These are phyloP conservation scores for Fraxinus velutina DNA, from an alignment of 305 asterid species.

Conservation along the genomic window DNA sequence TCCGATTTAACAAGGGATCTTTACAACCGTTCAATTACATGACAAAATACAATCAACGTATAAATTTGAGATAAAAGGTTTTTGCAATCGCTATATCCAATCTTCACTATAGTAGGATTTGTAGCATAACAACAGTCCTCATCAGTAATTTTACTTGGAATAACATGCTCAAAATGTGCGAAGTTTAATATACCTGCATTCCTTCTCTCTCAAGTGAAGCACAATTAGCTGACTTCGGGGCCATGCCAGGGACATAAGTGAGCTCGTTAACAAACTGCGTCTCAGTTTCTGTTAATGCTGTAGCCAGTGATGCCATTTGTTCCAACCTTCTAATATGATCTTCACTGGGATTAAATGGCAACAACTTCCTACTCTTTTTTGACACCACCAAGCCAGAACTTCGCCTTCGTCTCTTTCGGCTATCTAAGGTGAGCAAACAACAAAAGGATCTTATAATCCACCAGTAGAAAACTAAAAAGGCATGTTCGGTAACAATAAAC, in stretches of 20 bases:
- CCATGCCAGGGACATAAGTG: conserved; percentile 67
- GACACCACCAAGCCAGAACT: conserved; percentile 36
- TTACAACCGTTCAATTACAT: neutral
- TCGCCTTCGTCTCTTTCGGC: conserved; percentile 56
- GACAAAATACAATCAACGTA: neutral
- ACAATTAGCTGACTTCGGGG: conserved; percentile 69
- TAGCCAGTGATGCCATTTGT: conserved; percentile 89
- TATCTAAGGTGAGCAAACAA: conserved; percentile 33
- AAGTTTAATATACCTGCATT: conserved; percentile 61
- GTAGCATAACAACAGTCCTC: neutral
- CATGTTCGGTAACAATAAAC: neutral
- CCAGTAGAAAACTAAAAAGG: neutral
- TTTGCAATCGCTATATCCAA: neutral
- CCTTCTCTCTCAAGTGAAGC: conserved; percentile 70
- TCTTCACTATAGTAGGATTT: neutral
- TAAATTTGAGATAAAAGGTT: neutral
- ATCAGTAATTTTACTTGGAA: neutral
- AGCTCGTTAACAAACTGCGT: conserved; percentile 72
- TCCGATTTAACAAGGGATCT: neutral
- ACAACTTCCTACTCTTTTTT: conserved; percentile 68
- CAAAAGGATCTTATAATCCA: neutral
- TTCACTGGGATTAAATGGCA: conserved; percentile 65
- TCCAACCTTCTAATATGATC: conserved; percentile 59
- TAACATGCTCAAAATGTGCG: neutral
- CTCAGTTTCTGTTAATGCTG: conserved; percentile 64